Evolutionary conservation across 2,329 filamentous ascomycete genomes (phyloP), one percentile per base, ranked within the genome.

Genomic region (Aureobasidium mangrovei): DNA sequence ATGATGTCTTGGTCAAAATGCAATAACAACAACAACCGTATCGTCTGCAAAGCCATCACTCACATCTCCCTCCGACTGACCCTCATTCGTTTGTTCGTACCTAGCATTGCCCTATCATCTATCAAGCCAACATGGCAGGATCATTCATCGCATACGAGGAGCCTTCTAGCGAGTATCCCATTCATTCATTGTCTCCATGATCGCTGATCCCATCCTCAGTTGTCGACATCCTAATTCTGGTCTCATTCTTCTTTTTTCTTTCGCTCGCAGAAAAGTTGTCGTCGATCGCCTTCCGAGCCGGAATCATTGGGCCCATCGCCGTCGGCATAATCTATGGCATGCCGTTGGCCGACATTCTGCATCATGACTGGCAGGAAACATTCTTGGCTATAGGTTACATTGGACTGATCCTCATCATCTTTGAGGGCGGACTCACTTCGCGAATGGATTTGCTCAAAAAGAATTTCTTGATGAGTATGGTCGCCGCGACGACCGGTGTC

Each of bases 361-460:
- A 67, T 3, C 36, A 61, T 4, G 58, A 67, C 26, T 75, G 72
- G 74, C 72, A 76, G 57, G 62, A 73, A 43, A 74, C 73, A 0
- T 76, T 77, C 54, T 62, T 77, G 4, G 67, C 67, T 2, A 58
- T 77, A 26, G 74, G 75, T 24, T 77, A 77, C 59, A 63, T 77
- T 18, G 74, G 75, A 1, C 61, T 77, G 42, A 72, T 77, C 43
- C 61, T 77, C 38, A 75, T 77, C 54, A 76, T 77, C 39, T 77
- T 77, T 54, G 72, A 77, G 64, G 75, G 74, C n/a, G 74, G 74
- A 1, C 64, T 77, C 12, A 69, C 70, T 7, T 67, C 74, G 31
- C 71, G 73, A 0, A 60, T 77, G 3, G 74, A 76, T 58, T 65
- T 77, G 1, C 64, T 77, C 7, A 70, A 70, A 59, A 65, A 69